A percentile compares a stretch with the other conserved stretches of the same genome.
Evolutionary conservation across 1,284 basidiomycete species (phyloP).

Genomic region (Peniophora sp.): DNA sequence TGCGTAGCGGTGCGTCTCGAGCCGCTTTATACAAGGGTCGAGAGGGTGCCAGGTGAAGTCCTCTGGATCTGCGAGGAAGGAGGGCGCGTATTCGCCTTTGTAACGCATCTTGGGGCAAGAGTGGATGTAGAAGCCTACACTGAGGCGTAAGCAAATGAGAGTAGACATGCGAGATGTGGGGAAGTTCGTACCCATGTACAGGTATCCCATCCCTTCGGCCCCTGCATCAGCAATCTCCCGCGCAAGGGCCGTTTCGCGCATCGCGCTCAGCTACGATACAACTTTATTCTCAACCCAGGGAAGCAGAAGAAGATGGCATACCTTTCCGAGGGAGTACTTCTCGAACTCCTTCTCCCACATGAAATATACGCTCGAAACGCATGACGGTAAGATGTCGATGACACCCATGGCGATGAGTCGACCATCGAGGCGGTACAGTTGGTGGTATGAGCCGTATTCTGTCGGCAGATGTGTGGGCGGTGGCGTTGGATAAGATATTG

Average conservation of each 20-base stretch:
- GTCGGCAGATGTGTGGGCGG: slow-evolving; percentile 52
- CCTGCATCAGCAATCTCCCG: slow-evolving; percentile 72
- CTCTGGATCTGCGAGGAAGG: slow-evolving; percentile 84
- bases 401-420: slow-evolving; percentile 83
- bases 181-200: slow-evolving; percentile 74
- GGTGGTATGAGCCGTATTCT: slow-evolving; percentile 82
- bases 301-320: slow-evolving; percentile 18
- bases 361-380: slow-evolving; percentile 95
- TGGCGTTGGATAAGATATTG: slow-evolving; percentile 48
- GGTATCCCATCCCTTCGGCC: slow-evolving; percentile 44
- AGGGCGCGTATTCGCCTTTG: slow-evolving; percentile 89
- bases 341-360: slow-evolving; percentile 84
- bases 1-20: slow-evolving; percentile 63
- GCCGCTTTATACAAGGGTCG: slow-evolving; percentile 44
- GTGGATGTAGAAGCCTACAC: slow-evolving; percentile 83
- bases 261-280: slow-evolving; percentile 62
- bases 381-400: slow-evolving; percentile 84
- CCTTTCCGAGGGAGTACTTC: slow-evolving; percentile 78
- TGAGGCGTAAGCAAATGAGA: slow-evolving; percentile 1
- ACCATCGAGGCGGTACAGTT: slow-evolving; percentile 78
- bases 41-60: slow-evolving; percentile 74
- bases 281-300: background rate
- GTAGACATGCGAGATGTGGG: background rate
- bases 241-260: slow-evolving; percentile 72
- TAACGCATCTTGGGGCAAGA: slow-evolving; percentile 95